Evolutionary conservation across 2,329 filamentous ascomycete species (phyloP), one percentile per base, ranked within the genome.

Genomic region (Diaporthe caulivora): DNA sequence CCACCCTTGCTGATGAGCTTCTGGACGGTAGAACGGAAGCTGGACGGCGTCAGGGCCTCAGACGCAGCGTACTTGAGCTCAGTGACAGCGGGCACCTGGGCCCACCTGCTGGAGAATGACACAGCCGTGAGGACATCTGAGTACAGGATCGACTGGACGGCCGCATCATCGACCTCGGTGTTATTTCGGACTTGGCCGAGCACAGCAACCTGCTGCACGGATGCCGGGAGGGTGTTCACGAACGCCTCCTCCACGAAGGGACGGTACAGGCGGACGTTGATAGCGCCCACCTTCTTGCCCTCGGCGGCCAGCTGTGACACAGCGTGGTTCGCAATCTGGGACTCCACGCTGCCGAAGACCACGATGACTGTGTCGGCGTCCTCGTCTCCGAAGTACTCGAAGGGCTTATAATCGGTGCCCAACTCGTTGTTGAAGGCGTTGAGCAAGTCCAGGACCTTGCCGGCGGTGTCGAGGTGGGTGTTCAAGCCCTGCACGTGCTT

Each of bases 191-290:
- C 96, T 82, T 99, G 97, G 70, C 97, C 97, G 8, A 99, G 90
- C 26, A 98, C 95, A 49, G 93, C 92, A 76, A 99, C 88, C 75
- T 89, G 93, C 83, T 90, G 91, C 60, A 92, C 90, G 47, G 93
- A 93, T 77, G 91, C 87, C 44, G 97, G 95, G 37, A 99, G 89
- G 15, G 90, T 90, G 77, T 93, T 91, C 76, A 98, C 86, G 88
- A 99, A 98, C 68, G 94, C 94, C 81, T 98, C 95, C 85, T 99
- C 97, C 42, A 97, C 91, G 80, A 99, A 98, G 21, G 97, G 97
- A 55, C 96, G 92, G 87, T 98, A 99, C 71, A 99, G 89, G 76
- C 97, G 93, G 60, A 98, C 96, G 79, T 94, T 96, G 83, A 99
- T 88, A 51, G 96, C 93, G 78, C 97, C 97, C 75, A 98, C 90